Conservation (phyloP, 768 basidiomycete species). For the Mycena rosella region DNA sequence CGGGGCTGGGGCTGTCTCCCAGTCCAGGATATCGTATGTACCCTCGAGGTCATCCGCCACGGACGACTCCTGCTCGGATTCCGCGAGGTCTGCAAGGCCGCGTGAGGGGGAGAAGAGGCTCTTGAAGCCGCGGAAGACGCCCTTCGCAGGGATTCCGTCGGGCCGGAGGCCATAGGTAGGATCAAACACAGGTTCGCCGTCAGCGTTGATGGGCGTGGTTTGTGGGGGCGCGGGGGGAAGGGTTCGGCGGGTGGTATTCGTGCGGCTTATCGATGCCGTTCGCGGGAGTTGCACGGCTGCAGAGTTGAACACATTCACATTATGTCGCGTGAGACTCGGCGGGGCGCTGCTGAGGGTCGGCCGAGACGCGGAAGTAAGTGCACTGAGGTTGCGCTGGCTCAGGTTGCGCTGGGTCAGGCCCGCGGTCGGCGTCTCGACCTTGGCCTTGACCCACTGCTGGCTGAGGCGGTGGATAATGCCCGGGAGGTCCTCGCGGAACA, state of each 20-base stretch:
- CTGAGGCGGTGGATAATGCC: constrained; percentile 96
- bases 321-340: constrained; percentile 36
- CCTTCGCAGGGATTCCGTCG: constrained; percentile 89
- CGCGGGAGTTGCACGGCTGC: constrained; percentile 18
- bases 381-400: constrained; percentile 14
- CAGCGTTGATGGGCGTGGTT: constrained; percentile 70
- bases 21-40: constrained; percentile 77
- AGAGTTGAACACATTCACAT: constrained; percentile 34
- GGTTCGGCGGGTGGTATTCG: constrained; percentile 41
- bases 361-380: constrained; percentile 13
- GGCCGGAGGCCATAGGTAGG: constrained; percentile 97
- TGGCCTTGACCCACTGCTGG: constrained; percentile 96
- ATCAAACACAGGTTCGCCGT: constrained; percentile 66
- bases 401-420: constrained; percentile 18
- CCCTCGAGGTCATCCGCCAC: constrained; percentile 54
- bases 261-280: constrained; percentile 34
- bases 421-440: constrained; percentile 70
- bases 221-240: constrained; percentile 38
- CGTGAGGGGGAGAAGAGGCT: constrained; percentile 76
- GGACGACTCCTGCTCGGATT: constrained; percentile 61
- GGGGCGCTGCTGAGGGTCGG: constrained; percentile 27
- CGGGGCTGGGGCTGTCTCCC: constrained; percentile 68
- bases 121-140: constrained; percentile 83
- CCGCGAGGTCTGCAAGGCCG: constrained; percentile 84
- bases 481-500: constrained; percentile 98